Evolutionary conservation across 176 grass and related monocot species (phyloP).

Genomic region (Poa pratensis): DNA sequence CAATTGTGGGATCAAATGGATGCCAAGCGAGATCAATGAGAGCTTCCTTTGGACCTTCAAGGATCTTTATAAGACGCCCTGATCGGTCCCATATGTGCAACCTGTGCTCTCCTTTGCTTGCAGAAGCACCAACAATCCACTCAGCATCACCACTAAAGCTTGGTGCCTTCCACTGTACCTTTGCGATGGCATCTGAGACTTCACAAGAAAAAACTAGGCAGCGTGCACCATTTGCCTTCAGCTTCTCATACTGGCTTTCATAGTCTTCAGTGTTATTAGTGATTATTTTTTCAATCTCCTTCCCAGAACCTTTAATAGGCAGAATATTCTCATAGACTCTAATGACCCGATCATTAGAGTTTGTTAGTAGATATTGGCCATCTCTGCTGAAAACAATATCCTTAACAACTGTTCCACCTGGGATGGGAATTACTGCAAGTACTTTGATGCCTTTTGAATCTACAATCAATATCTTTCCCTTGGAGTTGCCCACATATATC

Average conservation of each 20-base stretch:
- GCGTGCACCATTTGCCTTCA: conserved; percentile 73
- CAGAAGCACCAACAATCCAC: conserved; percentile 96
- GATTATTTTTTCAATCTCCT: conserved; percentile 65
- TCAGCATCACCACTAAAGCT: conserved; percentile 97
- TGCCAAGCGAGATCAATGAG: conserved; percentile 96
- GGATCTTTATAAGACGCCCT: conserved; percentile 92
- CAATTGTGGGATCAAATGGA: conserved; percentile 80
- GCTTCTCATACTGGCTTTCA: conserved; percentile 55
- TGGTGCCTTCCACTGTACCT: conserved; percentile 97
- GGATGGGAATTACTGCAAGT: conserved; percentile 73
- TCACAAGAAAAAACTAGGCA: conserved; percentile 84
- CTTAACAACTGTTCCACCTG: conserved; percentile 85
- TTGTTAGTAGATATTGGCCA: conserved; percentile 86
- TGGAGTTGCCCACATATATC: conserved; percentile 95
- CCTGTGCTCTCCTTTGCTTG: conserved; percentile 97
- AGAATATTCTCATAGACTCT: conserved; percentile 88
- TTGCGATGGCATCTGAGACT: conserved; percentile 86
- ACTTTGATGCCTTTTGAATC: conserved; percentile 75
- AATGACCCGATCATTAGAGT: conserved; percentile 97
- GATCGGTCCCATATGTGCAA: conserved; percentile 88
- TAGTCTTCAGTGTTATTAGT: conserved; percentile 41
- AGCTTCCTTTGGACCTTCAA: conserved; percentile 98
- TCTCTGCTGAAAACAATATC: conserved; percentile 93
- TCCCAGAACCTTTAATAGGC: conserved; percentile 63
- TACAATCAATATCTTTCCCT: conserved; percentile 92